These are phyloP conservation scores for Evansstolkia leycettana DNA, from an alignment of 495 filamentous ascomycete species.

Conservation along the genomic window DNA sequence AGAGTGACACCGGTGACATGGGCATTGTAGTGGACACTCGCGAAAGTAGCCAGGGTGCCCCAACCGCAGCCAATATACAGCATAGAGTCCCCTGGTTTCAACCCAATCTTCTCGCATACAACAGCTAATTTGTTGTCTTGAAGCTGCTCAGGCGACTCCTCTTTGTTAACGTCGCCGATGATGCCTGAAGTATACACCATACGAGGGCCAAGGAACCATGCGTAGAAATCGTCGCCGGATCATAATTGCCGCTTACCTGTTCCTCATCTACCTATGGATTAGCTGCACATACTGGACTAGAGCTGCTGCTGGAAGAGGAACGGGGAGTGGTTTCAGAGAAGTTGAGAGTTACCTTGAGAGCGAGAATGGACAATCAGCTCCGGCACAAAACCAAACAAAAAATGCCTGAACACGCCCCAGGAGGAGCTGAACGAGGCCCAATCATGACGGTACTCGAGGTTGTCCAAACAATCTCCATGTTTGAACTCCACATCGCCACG, in stretches of 20 bases:
- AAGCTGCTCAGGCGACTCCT: constrained; percentile 54
- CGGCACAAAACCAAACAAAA: constrained; percentile 56
- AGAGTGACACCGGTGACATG: constrained; percentile 55
- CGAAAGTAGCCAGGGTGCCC: constrained; percentile 58
- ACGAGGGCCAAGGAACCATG: constrained; percentile 60
- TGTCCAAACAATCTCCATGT: constrained; percentile 46
- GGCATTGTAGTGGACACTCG: constrained; percentile 50
- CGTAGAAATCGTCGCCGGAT: constrained; percentile 65
- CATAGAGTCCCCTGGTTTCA: constrained; percentile 47
- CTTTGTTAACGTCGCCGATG: constrained; percentile 51
- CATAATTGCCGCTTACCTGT: constrained; percentile 65
- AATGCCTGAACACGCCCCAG: constrained; percentile 49
- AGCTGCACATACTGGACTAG: no score
- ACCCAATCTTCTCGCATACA: constrained; percentile 60
- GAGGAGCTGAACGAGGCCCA: constrained; percentile 62
- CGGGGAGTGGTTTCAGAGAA: no score
- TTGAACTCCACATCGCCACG: constrained; percentile 52
- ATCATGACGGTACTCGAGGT: constrained; percentile 53
- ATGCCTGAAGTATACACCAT: constrained; percentile 67
- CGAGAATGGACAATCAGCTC: constrained; percentile 57
- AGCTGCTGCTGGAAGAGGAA: no score
- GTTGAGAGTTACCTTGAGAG: constrained; percentile 45
- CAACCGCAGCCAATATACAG: constrained; percentile 63
- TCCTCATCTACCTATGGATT: constrained; percentile 48
- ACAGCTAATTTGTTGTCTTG: constrained; percentile 61